These are phyloP conservation scores for Acer campestre DNA, from an alignment of 345 rosid species.

Conservation along the genomic window DNA sequence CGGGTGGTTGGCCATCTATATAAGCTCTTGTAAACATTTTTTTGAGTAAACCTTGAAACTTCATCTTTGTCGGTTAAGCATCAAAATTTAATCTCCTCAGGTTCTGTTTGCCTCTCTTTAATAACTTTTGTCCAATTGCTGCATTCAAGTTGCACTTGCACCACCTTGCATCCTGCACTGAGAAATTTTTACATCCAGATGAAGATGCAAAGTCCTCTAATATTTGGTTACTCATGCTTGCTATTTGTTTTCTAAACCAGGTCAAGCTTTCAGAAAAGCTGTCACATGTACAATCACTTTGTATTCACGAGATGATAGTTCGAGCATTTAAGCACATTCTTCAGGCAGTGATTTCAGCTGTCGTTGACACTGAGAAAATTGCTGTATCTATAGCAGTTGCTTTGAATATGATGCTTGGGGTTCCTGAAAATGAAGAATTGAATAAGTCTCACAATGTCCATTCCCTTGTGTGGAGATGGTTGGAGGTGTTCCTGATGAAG, in stretches of 20 bases:
- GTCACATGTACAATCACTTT: constrained; percentile 93
- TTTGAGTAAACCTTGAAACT: not conserved
- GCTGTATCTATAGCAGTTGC: constrained; percentile 82
- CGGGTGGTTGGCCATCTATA: not conserved
- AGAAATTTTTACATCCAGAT: not conserved
- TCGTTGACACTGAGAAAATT: constrained; percentile 54
- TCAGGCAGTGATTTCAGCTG: constrained; percentile 86
- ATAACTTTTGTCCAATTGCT: not conserved
- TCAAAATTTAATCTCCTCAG: not conserved
- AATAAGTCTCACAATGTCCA: constrained; percentile 53
- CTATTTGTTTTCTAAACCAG: constrained; percentile 43
- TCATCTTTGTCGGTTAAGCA: not conserved
- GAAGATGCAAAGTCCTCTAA: not conserved
- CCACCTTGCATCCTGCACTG: not conserved
- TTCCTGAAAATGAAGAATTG: constrained; percentile 54
- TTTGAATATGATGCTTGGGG: constrained; percentile 90
- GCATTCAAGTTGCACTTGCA: not conserved
- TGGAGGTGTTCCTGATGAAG: constrained; percentile 80
- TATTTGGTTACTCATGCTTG: constrained; percentile 16
- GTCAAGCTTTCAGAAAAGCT: constrained; percentile 94
- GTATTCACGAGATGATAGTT: constrained; percentile 97
- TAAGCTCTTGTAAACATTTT: not conserved
- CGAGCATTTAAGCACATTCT: constrained; percentile 92
- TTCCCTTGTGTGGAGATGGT: constrained; percentile 86
- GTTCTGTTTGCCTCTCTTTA: not conserved